Base-by-base conservation (phyloP, 2,329 filamentous ascomycete species). In the Fusarium sp. region DNA sequence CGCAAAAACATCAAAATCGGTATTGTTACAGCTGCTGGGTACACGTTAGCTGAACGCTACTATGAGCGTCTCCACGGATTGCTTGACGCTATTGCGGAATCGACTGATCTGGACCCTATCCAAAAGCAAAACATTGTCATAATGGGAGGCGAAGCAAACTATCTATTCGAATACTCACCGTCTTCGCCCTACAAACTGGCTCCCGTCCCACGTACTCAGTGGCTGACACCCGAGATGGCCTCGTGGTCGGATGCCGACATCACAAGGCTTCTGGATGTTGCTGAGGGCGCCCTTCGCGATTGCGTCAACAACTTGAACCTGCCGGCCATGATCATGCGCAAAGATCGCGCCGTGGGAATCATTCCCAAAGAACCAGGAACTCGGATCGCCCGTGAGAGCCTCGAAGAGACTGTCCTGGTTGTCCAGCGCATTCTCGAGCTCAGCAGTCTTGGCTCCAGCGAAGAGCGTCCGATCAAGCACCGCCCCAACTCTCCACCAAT, bases 111-210 rank as follows among this genome's bases (percentile, higher is more conserved):
- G 8, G 87, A 90, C 0, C 79, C 85, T 0, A 76, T 85, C 8
- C 90, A 93, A 74, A 93, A 93, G 74, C 85, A 91, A 71, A 93
- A 91, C 71, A 85, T 99, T 7, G 86, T 98, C 65, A 91, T 99
- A 71, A 93, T 99, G 87, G 96, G 96, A 67, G 96, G 96, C 56
- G 96, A 99, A 80, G 93, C 92, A 62, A 98, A 97, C 81, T 99
- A 96, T 78, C 89, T 98, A 52, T 97, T 98, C 81, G 89, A 89
- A 51, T 97, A 92, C 80, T 86, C 89, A 62, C 81, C 85, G 0
- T 79, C 82, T 13, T 88, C 89, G 0, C 87, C 89, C 2, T 83
- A 91, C 77, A 87, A 92, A 19, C 85, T 98, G 14, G 80, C 85
- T 1, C 87, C 90, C 45, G 90, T 94, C 4, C 84, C 89, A 0